Base-by-base conservation (phyloP, 768 basidiomycete genomes). In the Fibroporia radiculosa region DNA sequence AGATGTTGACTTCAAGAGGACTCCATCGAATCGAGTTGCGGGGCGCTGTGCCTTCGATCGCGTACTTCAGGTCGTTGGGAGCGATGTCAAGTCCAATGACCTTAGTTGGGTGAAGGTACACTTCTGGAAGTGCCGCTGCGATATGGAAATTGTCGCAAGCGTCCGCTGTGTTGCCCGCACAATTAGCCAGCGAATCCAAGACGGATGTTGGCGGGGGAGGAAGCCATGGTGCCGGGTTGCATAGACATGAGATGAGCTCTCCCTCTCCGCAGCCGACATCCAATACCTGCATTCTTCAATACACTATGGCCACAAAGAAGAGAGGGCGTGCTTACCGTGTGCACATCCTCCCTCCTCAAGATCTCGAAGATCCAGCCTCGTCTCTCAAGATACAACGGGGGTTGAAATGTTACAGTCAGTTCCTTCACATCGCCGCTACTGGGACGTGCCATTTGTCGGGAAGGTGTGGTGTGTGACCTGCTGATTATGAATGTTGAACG, bases 261-360 rank as follows among this genome's bases (percentile, higher is more conserved):
- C 90, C 90, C 62, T 87, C 80, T 31, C 90, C 90, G 53, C 90
- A 93, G 3, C 90, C 90, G 22, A 90, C 68, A 54, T 93, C 90
- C 38, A 91, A 66, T 6, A 92, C 71, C 87, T 90, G 47, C 18
- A 20, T 10, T 19, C n/a, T n/a, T n/a, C n/a, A n/a, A n/a, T n/a
- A n/a, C n/a, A n/a, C n/a, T n/a, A n/a, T n/a, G n/a, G n/a, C n/a
- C n/a, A n/a, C n/a, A n/a, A n/a, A n/a, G n/a, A n/a, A n/a, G n/a
- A n/a, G n/a, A 14, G 12, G 27, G 13, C 8, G 14, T 26, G 29
- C 42, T 24, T 16, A 56, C 59, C 40, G 47, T 44, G 22, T 46
- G 56, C 11, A 60, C 48, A 19, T 48, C 35, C 38, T 60, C 60
- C 19, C 50, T 46, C 14, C 57, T 41, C 53, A 62, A 51, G 25